phyloP scores from a whole-genome alignment of 2,329 filamentous ascomycete species.

The Ceratocystis diversiconidia region DNA sequence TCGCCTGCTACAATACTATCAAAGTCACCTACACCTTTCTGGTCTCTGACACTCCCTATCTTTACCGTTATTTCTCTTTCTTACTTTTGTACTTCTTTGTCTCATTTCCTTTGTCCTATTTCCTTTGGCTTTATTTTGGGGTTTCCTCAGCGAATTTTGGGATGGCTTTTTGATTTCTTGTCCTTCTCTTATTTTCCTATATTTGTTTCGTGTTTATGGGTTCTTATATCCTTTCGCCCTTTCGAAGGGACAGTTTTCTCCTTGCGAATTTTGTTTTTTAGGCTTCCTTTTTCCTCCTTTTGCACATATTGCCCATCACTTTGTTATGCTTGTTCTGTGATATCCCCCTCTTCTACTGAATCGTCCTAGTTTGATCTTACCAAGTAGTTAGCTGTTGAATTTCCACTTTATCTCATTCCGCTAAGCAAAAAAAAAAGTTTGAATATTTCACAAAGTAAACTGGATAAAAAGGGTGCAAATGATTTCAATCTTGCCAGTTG shows the following conservation, averaged over 20 bases:
- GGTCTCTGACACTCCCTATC: background rate
- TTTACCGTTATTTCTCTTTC: background rate
- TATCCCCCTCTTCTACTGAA: conserved; percentile 11
- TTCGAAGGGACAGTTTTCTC: conserved; percentile 6
- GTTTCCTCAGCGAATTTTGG: background rate
- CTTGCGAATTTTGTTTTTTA: conserved; percentile 3
- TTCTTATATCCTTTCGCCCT: background rate
- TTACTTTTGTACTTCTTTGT: background rate
- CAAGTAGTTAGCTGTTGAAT: background rate
- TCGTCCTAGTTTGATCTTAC: background rate
- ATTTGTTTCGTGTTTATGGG: background rate
- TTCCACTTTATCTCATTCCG: background rate
- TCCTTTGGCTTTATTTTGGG: conserved; percentile 4
- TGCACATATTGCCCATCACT: conserved; percentile 7
- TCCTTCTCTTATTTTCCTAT: background rate
- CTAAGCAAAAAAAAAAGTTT: too few relatives aligned
- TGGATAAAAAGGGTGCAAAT: too few relatives aligned
- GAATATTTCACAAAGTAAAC: too few relatives aligned
- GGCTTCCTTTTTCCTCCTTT: background rate
- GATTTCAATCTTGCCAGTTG: too few relatives aligned
- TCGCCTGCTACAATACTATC: conserved; percentile 5
- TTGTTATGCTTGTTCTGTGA: conserved; percentile 9
- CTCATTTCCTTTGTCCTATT: background rate
- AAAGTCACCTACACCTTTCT: background rate
- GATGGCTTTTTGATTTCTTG: background rate